Evolutionary conservation across 345 rosid species (phyloP).

Genomic region (Angophora floribunda): DNA sequence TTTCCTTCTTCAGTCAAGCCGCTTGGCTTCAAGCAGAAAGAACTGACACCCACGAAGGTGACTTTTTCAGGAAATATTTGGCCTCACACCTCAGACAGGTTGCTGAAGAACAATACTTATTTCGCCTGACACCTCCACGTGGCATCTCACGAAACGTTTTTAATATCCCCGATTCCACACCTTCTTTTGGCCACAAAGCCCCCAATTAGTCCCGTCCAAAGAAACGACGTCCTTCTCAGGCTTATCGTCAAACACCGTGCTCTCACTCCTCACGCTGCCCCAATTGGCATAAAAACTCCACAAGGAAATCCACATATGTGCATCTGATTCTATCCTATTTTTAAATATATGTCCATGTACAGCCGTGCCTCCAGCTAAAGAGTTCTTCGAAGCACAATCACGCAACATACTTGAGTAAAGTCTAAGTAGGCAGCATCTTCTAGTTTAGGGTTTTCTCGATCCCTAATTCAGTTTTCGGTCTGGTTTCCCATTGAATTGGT

Average conservation of each 20-base stretch:
- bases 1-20: no score
- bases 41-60: no score
- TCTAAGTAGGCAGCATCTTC: no score
- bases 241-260: slow-evolving; percentile 24
- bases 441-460: no score
- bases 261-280: slow-evolving; percentile 9
- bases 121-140: neutral
- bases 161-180: slow-evolving; percentile 7
- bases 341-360: slow-evolving; percentile 15
- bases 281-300: slow-evolving; percentile 23
- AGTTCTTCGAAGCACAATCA: slow-evolving; percentile 25
- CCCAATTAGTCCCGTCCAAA: slow-evolving; percentile 16
- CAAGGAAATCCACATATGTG: slow-evolving; percentile 33
- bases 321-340: slow-evolving; percentile 16
- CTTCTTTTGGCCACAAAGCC: slow-evolving; percentile 22
- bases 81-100: neutral
- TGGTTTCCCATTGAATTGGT: no score
- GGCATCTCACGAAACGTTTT: slow-evolving; percentile 14
- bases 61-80: neutral
- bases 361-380: slow-evolving; percentile 7
- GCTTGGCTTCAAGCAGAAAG: no score
- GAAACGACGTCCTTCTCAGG: no score
- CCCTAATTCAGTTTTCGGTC: no score
- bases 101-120: neutral
- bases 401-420: slow-evolving; percentile 20